These are phyloP conservation scores for Astragalus glycyphyllos DNA, from an alignment of 306 rosid species.

Conservation along the genomic window DNA sequence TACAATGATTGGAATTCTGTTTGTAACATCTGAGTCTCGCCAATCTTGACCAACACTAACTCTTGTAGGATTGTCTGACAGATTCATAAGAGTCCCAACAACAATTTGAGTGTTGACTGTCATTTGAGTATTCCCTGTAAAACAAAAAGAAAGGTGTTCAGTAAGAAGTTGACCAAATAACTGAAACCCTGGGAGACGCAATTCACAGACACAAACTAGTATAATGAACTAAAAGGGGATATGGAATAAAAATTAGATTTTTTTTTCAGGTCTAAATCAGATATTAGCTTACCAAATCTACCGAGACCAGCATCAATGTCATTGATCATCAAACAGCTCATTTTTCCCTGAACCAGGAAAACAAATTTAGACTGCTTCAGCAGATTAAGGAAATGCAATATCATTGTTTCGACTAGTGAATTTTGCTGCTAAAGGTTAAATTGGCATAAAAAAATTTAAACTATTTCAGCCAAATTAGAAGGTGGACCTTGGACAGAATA, in stretches of 20 bases:
- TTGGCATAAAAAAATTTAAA: constrained; percentile 4
- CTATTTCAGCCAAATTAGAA: constrained; percentile 30
- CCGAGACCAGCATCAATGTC: constrained; percentile 98
- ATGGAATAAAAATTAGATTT: constrained; percentile 28
- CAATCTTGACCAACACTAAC: constrained; percentile 95
- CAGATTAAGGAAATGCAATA: constrained; percentile 31
- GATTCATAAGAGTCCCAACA: constrained; percentile 96
- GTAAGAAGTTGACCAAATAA: constrained; percentile 18
- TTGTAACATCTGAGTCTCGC: constrained; percentile 76
- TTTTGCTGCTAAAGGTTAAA: constrained; percentile 28
- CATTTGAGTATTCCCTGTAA: constrained; percentile 86
- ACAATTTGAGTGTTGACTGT: constrained; percentile 98
- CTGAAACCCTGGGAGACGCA: constrained; percentile 28
- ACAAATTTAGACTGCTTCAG: constrained; percentile 38
- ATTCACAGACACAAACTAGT: background rate
- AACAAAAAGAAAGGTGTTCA: constrained; percentile 39
- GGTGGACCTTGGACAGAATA: constrained; percentile 10
- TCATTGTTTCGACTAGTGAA: background rate
- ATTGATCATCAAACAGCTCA: constrained; percentile 98
- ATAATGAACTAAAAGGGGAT: constrained; percentile 7
- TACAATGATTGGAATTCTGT: constrained; percentile 89
- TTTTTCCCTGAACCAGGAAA: constrained; percentile 72
- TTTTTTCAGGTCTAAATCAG: constrained; percentile 32
- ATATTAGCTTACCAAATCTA: constrained; percentile 78
- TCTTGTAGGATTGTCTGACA: constrained; percentile 90